phyloP scores from a whole-genome alignment of 2,329 filamentous ascomycete species.

The Calonectria naviculata region DNA sequence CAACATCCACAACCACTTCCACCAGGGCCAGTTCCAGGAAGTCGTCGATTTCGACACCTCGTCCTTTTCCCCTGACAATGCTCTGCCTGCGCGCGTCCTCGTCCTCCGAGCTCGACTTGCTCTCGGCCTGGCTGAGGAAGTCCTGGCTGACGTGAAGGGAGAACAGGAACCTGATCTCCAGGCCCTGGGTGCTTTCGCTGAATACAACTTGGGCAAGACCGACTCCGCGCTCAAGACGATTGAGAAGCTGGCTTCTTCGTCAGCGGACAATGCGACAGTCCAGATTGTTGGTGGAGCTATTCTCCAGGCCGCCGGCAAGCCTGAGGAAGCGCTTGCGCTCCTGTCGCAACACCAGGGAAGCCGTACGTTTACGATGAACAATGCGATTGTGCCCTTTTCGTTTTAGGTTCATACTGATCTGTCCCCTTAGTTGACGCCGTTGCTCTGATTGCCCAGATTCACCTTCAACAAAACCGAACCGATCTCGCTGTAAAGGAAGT shows the following conservation, averaged over 20 bases:
- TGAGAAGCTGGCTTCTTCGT: conserved; percentile 74
- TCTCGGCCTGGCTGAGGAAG: conserved; percentile 80
- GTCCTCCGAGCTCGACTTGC: conserved; percentile 86
- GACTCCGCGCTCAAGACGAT: conserved; percentile 71
- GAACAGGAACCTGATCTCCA: conserved; percentile 77
- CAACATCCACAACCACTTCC: conserved; percentile 77
- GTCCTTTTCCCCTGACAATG: conserved; percentile 82
- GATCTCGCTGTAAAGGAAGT: conserved; percentile 94
- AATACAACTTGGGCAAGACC: conserved; percentile 69
- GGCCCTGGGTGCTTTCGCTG: conserved; percentile 81
- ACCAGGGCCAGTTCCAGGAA: conserved; percentile 86
- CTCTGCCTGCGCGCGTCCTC: conserved; percentile 79
- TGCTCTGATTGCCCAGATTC: conserved; percentile 89
- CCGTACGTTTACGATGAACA: conserved; percentile 65
- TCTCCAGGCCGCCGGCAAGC: conserved; percentile 81
- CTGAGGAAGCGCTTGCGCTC: conserved; percentile 86
- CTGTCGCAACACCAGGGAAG: conserved; percentile 87
- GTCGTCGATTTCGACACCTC: conserved; percentile 89
- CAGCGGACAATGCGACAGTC: conserved; percentile 80
- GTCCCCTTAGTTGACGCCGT: conserved; percentile 75
- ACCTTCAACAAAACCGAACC: conserved; percentile 89
- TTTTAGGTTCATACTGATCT: conserved; percentile 36
- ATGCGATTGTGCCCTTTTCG: not conserved
- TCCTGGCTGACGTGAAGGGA: conserved; percentile 75
- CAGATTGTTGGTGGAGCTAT: conserved; percentile 87